Evolutionary conservation across 495 filamentous ascomycete genomes (phyloP).

Genomic region (Terfezia claveryi): DNA sequence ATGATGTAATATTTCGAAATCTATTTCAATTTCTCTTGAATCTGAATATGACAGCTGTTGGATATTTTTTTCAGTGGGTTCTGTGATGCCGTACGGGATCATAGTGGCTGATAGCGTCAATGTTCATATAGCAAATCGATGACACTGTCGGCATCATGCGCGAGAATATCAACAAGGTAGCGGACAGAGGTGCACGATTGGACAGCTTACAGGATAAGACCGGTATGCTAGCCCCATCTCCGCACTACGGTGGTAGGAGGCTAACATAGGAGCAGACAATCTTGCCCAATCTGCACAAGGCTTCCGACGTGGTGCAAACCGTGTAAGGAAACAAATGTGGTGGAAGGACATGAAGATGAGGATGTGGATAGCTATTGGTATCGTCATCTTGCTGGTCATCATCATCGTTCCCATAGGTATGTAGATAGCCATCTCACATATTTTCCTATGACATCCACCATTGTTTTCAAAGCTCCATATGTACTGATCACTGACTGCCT

Average conservation of each 20-base stretch:
- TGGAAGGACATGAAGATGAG: slow-evolving; percentile 99
- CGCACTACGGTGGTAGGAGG: neutral
- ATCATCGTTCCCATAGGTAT: slow-evolving; percentile 81
- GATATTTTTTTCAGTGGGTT: too few species aligned
- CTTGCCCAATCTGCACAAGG: slow-evolving; percentile 72
- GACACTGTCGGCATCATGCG: slow-evolving; percentile 81
- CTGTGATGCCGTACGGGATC: too few species aligned
- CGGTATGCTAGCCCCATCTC: slow-evolving; percentile 4
- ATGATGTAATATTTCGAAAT: too few species aligned
- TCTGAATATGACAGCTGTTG: too few species aligned
- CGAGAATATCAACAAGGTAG: slow-evolving; percentile 83
- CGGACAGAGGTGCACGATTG: slow-evolving; percentile 73
- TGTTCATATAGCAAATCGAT: slow-evolving; percentile 62
- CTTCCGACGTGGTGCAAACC: slow-evolving; percentile 86
- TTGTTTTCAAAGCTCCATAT: too few species aligned
- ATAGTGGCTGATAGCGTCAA: too few species aligned
- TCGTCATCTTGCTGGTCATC: slow-evolving; percentile 70
- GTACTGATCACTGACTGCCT: too few species aligned
- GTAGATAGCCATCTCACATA: neutral
- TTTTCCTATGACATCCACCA: too few species aligned
- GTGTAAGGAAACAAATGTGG: slow-evolving; percentile 88
- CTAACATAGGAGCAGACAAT: slow-evolving; percentile 34
- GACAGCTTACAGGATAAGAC: slow-evolving; percentile 90
- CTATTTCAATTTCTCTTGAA: too few species aligned
- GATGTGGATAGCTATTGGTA: slow-evolving; percentile 73